Evolutionary conservation across 495 filamentous ascomycete genomes (phyloP).

Genomic region (Podospora anserina): DNA sequence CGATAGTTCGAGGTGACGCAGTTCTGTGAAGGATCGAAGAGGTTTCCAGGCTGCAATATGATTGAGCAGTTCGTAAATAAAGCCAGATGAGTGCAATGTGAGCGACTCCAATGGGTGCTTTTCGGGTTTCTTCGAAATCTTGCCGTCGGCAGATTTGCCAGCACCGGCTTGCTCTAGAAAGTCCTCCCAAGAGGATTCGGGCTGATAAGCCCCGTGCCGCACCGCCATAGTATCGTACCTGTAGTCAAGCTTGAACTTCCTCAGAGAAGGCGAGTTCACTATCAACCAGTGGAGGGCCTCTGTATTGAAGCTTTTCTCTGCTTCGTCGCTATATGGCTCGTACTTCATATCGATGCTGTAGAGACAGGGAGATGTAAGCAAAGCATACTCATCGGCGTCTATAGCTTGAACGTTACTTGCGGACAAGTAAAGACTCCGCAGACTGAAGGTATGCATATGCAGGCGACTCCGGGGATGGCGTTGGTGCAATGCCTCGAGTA

Average conservation of each 20-base stretch:
- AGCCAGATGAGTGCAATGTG: background rate
- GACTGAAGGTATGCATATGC: slow-evolving; percentile 9
- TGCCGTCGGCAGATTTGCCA: background rate
- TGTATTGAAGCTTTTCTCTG: background rate
- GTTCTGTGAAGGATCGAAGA: background rate
- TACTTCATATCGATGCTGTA: slow-evolving; percentile 4
- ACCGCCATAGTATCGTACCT: background rate
- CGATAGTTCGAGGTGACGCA: background rate
- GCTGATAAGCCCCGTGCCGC: background rate
- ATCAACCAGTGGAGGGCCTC: background rate
- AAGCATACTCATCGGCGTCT: slow-evolving; percentile 5
- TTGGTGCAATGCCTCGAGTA: slow-evolving; percentile 2
- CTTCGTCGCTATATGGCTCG: background rate
- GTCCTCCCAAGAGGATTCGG: background rate
- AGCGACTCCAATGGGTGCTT: background rate
- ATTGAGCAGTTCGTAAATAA: background rate
- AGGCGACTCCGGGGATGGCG: background rate
- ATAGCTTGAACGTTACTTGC: background rate
- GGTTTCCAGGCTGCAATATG: background rate
- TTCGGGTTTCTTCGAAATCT: background rate
- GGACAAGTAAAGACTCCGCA: slow-evolving; percentile 8
- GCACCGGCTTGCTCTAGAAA: background rate
- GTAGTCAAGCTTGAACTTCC: background rate
- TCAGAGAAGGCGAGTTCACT: background rate
- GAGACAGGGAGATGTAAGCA: slow-evolving; percentile 12